Evolutionary conservation across 202 grass and related monocot species (phyloP).

Genomic region (Brachypodium distachyon): DNA sequence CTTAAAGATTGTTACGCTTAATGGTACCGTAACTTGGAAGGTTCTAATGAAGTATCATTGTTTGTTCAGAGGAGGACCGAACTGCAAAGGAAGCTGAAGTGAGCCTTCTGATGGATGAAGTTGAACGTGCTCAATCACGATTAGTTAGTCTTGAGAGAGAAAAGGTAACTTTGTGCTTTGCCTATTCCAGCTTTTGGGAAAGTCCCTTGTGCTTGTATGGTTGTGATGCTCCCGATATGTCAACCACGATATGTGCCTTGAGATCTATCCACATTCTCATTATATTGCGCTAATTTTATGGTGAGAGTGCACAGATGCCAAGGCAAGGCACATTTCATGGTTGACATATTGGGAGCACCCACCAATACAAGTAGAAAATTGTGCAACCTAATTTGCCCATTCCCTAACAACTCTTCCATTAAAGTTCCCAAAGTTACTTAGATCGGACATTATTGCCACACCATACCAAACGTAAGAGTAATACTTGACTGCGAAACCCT

Average conservation of each 20-base stretch:
- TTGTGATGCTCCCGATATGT: neutral
- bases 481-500: too few species aligned
- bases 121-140: constrained; percentile 89
- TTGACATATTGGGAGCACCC: neutral
- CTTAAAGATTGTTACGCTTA: neutral
- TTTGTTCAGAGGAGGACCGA: constrained; percentile 73
- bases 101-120: constrained; percentile 92
- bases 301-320: neutral
- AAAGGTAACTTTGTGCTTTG: constrained; percentile 51
- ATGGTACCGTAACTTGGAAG: neutral
- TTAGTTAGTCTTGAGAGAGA: constrained; percentile 97
- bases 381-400: too few species aligned
- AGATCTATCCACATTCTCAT: neutral
- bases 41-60: constrained; percentile 8
- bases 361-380: neutral
- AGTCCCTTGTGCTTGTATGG: neutral
- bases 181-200: neutral
- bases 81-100: constrained; percentile 90
- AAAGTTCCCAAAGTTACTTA: too few species aligned
- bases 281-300: neutral
- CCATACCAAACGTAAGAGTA: too few species aligned
- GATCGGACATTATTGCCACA: too few species aligned
- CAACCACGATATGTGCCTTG: neutral
- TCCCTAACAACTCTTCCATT: too few species aligned
- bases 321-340: neutral